Evolutionary conservation across 2,329 filamentous ascomycete species (phyloP), one percentile per base, ranked within the genome.

Genomic region (Fusarium drepaniforme): DNA sequence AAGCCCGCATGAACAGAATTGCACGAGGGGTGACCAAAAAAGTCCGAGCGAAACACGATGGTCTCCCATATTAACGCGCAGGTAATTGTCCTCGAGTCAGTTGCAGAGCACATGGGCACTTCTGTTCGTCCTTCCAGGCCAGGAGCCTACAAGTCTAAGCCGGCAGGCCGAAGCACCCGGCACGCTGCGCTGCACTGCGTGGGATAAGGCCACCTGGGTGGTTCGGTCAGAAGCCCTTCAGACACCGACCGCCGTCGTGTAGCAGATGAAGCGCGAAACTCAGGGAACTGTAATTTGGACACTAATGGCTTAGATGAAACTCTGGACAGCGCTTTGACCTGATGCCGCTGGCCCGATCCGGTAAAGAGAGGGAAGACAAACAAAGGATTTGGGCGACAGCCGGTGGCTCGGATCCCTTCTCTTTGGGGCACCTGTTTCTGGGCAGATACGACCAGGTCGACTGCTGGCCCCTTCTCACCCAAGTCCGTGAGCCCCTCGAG

Each of bases 231-330:
- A 63, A 64, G 60, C n/a, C 46, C 33, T 61, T 51, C 37, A 42
- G 62, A 64, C 23, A 49, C 46, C 46, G 46, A 37, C 46, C 46
- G 25, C 56, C 38, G 38, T 42, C 38, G 53, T 44, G 44, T 61
- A 61, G 59, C 51, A 51, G 65, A 62, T 57, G 57, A 49, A 74
- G 68, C 51, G 58, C 53, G 62, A 70, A 64, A 51, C 56, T 42
- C 46, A 61, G 64, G 49, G 58, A 67, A 64, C 53, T 53, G 25
- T 68, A 72, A 70, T 71, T 51, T 62, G 33, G 61, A 66, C 68
- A 70, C 76, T 78, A 78, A 75, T 35, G 44, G 12, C 35, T 65
- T 75, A 78, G 73, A 66, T 78, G 76, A 78, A 78, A 78, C 76
- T 70, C 59, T 67, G 59, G 67, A 76, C 44, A 59, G 62, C 76